phyloP scores from a whole-genome alignment of 2,329 filamentous ascomycete species.

The Xenoacremonium recifei region DNA sequence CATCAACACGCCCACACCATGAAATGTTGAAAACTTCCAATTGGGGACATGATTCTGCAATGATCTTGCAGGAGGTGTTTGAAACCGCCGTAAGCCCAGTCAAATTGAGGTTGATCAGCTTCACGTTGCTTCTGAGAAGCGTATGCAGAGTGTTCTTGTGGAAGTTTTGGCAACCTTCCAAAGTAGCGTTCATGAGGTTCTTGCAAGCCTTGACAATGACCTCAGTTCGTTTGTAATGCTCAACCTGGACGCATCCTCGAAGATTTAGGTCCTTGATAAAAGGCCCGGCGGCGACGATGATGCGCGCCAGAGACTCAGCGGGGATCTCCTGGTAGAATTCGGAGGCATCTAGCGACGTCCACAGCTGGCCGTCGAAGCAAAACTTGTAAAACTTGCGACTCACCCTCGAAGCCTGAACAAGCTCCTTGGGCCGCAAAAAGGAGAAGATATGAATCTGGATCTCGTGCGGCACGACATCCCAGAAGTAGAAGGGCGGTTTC shows the following conservation, averaged over 20 bases:
- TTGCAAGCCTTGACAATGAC: conserved; percentile 79
- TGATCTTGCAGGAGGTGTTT: conserved; percentile 82
- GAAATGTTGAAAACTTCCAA: conserved; percentile 87
- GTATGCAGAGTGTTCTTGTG: conserved; percentile 74
- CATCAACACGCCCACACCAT: conserved; percentile 87
- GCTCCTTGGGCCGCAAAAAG: conserved; percentile 74
- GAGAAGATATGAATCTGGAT: conserved; percentile 75
- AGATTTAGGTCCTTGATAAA: conserved; percentile 91
- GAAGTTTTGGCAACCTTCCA: conserved; percentile 88
- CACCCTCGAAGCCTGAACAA: conserved; percentile 75
- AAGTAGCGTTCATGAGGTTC: conserved; percentile 82
- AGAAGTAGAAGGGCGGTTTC: conserved; percentile 61
- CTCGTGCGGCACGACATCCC: conserved; percentile 79
- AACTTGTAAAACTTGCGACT: conserved; percentile 76
- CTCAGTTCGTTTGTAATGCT: conserved; percentile 75
- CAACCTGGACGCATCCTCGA: conserved; percentile 84
- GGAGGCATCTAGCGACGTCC: conserved; percentile 80
- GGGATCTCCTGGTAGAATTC: conserved; percentile 88
- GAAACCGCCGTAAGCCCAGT: conserved; percentile 77
- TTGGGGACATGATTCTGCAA: conserved; percentile 75
- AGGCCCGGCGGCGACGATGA: conserved; percentile 80
- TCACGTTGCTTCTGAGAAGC: conserved; percentile 70
- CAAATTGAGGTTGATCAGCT: conserved; percentile 81
- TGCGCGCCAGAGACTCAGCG: conserved; percentile 76
- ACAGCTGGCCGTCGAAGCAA: conserved; percentile 94